Evolutionary conservation across 2,329 filamentous ascomycete species (phyloP).

Genomic region (Penicillium sp.): DNA sequence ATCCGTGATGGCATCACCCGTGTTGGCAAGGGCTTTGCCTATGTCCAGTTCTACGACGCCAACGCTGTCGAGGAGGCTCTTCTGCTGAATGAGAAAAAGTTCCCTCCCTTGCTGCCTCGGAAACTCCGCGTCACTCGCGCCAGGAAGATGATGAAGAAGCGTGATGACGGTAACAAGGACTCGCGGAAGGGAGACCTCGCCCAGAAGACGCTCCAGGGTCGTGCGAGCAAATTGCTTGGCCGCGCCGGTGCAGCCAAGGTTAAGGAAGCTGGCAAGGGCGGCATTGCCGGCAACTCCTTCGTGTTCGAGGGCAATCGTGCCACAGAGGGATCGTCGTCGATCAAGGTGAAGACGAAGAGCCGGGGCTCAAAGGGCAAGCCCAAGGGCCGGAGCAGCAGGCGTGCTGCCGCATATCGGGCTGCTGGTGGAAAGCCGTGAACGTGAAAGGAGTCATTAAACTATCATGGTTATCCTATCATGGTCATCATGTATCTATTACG

Average conservation of each 20-base stretch:
- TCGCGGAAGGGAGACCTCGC: slow-evolving; percentile 23
- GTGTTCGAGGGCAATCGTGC: slow-evolving; percentile 47
- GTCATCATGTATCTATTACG: slow-evolving; percentile 15
- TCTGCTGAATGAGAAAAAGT: slow-evolving; percentile 82
- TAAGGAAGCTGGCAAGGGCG: slow-evolving; percentile 25
- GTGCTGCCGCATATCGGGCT: slow-evolving; percentile 42
- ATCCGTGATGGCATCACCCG: slow-evolving; percentile 83
- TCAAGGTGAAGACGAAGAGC: slow-evolving; percentile 37
- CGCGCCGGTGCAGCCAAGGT: slow-evolving; percentile 37
- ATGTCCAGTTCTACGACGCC: slow-evolving; percentile 89
- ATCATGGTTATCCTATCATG: no score
- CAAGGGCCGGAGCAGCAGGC: slow-evolving; percentile 39
- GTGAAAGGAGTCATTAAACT: slow-evolving; percentile 3
- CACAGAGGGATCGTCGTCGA: slow-evolving; percentile 28
- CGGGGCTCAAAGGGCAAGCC: slow-evolving; percentile 40
- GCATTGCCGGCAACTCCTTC: slow-evolving; percentile 32
- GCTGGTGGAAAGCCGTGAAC: slow-evolving; percentile 29
- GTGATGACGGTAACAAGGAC: slow-evolving; percentile 18
- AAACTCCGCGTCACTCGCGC: slow-evolving; percentile 80
- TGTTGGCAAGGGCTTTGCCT: slow-evolving; percentile 94
- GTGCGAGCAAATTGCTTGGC: slow-evolving; percentile 37
- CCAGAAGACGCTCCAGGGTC: slow-evolving; percentile 37
- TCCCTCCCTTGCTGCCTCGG: slow-evolving; percentile 87
- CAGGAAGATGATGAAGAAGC: slow-evolving; percentile 58
- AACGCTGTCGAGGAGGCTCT: slow-evolving; percentile 90